phyloP scores from a whole-genome alignment of 2,329 filamentous ascomycete species.

The Talaromyces funiculosus region DNA sequence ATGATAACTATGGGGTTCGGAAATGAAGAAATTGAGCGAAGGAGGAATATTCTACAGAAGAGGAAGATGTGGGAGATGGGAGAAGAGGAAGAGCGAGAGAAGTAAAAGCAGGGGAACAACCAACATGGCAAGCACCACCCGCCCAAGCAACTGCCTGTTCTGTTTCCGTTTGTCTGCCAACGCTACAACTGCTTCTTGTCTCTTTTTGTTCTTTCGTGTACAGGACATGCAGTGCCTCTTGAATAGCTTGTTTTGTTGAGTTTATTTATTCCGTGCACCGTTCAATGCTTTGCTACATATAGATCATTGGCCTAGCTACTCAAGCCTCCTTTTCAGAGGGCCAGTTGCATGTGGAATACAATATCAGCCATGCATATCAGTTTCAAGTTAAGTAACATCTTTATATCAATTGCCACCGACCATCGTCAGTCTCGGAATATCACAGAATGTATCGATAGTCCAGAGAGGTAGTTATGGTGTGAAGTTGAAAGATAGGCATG shows the following conservation, averaged over 20 bases:
- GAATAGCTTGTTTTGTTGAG: background rate
- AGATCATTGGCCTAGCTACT: background rate
- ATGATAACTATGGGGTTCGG: no score
- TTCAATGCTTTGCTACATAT: background rate
- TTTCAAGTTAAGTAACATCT: no score
- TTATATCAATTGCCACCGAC: no score
- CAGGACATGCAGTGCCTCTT: background rate
- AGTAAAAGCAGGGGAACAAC: background rate
- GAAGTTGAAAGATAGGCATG: background rate
- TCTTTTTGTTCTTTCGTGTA: background rate
- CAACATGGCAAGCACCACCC: background rate
- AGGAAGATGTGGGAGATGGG: background rate
- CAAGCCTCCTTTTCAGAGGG: background rate
- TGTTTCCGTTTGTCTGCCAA: background rate
- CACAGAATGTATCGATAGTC: background rate
- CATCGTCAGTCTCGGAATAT: no score
- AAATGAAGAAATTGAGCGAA: no score
- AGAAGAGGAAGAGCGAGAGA: background rate
- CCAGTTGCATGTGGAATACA: background rate
- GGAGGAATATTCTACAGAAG: background rate
- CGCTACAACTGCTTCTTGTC: background rate
- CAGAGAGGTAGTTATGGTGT: no score
- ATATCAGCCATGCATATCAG: background rate
- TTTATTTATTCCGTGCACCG: no score
- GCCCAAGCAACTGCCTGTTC: background rate